phyloP scores from a whole-genome alignment of 805 yeast species.

The Wickerhamiella cacticola region DNA sequence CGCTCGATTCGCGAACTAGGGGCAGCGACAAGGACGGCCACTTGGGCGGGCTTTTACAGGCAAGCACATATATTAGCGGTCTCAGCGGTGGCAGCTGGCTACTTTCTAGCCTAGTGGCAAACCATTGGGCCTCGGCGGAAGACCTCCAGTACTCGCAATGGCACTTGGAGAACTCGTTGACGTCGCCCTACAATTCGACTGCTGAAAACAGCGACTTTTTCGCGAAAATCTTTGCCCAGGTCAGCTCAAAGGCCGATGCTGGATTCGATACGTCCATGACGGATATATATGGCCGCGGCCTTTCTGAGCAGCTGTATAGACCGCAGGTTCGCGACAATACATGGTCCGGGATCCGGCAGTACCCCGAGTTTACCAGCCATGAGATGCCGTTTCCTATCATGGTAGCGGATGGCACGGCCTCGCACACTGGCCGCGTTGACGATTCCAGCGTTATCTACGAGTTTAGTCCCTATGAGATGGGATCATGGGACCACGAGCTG shows the following conservation, averaged over 20 bases:
- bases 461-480: slow-evolving; percentile 53
- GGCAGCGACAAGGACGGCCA: slow-evolving; percentile 41
- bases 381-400: slow-evolving; percentile 63
- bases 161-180: slow-evolving; percentile 52
- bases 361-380: slow-evolving; percentile 46
- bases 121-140: slow-evolving; percentile 63
- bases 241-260: slow-evolving; percentile 44
- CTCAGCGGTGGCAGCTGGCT: slow-evolving; percentile 82
- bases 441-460: slow-evolving; percentile 52
- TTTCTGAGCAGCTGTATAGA: slow-evolving; percentile 52
- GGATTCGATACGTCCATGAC: slow-evolving; percentile 59
- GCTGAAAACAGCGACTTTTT: background rate
- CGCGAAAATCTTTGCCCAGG: slow-evolving; percentile 10
- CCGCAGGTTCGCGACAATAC: background rate
- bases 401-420: slow-evolving; percentile 37
- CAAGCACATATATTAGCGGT: slow-evolving; percentile 60
- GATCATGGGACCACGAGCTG: slow-evolving; percentile 77
- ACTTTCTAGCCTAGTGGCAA: slow-evolving; percentile 51
- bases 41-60: slow-evolving; percentile 62
- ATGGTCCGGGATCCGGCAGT: slow-evolving; percentile 38
- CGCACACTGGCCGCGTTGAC: slow-evolving; percentile 40
- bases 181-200: slow-evolving; percentile 32
- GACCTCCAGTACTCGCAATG: slow-evolving; percentile 47
- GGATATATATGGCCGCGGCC: slow-evolving; percentile 72
- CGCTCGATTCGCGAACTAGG: slow-evolving; percentile 59